Conservation (phyloP, 2,329 filamentous ascomycete species). For the Neodidymelliopsis sp. region DNA sequence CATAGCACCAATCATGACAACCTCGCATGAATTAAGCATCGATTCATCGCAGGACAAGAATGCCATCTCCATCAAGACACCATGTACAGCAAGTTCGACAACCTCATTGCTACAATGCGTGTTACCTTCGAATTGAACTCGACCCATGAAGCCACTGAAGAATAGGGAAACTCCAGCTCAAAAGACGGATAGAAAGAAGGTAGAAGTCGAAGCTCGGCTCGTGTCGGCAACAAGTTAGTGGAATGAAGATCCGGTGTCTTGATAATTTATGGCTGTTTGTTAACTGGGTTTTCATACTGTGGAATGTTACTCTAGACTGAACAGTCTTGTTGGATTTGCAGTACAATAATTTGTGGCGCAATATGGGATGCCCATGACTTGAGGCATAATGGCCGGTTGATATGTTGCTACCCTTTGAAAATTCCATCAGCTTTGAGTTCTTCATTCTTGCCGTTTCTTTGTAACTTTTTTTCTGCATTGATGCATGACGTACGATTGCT, state of each 20-base stretch:
- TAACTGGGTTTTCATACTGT: too few relatives aligned
- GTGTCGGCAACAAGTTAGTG: slow-evolving; percentile 13
- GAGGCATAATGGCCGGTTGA: too few relatives aligned
- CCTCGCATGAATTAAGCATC: neutral
- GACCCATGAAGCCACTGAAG: slow-evolving; percentile 3
- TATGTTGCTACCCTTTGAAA: too few relatives aligned
- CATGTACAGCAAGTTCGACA: slow-evolving; percentile 35
- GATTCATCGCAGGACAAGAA: slow-evolving; percentile 17
- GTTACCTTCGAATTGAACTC: slow-evolving; percentile 22
- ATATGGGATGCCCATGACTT: too few relatives aligned
- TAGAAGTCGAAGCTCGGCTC: slow-evolving; percentile 28
- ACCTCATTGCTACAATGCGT: slow-evolving; percentile 34
- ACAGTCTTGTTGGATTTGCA: too few relatives aligned
- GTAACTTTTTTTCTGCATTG: too few relatives aligned
- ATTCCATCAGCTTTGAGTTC: too few relatives aligned
- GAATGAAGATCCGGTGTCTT: neutral
- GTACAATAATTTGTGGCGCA: too few relatives aligned
- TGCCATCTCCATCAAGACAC: slow-evolving; percentile 28
- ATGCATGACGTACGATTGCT: too few relatives aligned
- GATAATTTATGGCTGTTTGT: too few relatives aligned
- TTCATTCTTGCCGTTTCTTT: too few relatives aligned
- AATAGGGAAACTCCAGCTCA: slow-evolving; percentile 13
- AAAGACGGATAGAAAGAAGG: slow-evolving; percentile 19
- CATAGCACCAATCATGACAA: slow-evolving; percentile 8
- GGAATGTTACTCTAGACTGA: too few relatives aligned